Conservation (phyloP, 2,329 filamentous ascomycete species). For the Lasiodiplodia hormozganensis region DNA sequence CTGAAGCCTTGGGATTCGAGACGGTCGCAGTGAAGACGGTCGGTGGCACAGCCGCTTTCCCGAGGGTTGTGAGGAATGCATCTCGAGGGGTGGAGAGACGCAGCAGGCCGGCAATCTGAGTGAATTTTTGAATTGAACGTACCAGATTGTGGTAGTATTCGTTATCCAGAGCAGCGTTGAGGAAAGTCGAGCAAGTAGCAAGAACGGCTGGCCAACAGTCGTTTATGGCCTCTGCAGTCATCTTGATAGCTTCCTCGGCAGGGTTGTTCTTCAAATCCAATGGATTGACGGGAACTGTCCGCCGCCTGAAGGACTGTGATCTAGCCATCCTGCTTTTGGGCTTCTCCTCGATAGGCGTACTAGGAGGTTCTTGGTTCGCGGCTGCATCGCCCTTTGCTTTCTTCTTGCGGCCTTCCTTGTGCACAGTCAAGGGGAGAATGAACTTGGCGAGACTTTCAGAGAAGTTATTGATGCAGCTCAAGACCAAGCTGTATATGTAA, state of each 20-base stretch:
- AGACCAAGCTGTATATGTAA: constrained; percentile 87
- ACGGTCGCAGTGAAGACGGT: constrained; percentile 62
- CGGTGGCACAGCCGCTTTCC: constrained; percentile 89
- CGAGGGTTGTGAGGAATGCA: constrained; percentile 91
- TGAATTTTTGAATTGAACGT: constrained; percentile 91
- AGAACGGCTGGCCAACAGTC: constrained; percentile 95
- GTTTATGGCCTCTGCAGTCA: constrained; percentile 83
- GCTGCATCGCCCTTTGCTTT: constrained; percentile 44
- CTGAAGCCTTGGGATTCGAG: constrained; percentile 46
- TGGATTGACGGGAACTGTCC: constrained; percentile 84
- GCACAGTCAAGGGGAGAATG: constrained; percentile 87
- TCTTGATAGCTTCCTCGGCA: constrained; percentile 72
- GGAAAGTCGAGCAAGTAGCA: constrained; percentile 92
- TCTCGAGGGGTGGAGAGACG: constrained; percentile 86
- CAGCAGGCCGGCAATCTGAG: constrained; percentile 90
- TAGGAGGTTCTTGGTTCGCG: constrained; percentile 40
- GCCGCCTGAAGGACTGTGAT: constrained; percentile 73
- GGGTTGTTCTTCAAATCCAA: constrained; percentile 76
- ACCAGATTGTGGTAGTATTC: constrained; percentile 94
- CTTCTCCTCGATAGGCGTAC: constrained; percentile 35
- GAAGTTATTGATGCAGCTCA: constrained; percentile 87
- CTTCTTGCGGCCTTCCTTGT: constrained; percentile 65
- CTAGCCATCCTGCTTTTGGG: constrained; percentile 57
- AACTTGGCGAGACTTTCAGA: constrained; percentile 94
- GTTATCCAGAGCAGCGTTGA: constrained; percentile 89